Evolutionary conservation across 2,329 filamentous ascomycete species (phyloP), one percentile per base, ranked within the genome.

Genomic region (Cryphonectria parasitica): DNA sequence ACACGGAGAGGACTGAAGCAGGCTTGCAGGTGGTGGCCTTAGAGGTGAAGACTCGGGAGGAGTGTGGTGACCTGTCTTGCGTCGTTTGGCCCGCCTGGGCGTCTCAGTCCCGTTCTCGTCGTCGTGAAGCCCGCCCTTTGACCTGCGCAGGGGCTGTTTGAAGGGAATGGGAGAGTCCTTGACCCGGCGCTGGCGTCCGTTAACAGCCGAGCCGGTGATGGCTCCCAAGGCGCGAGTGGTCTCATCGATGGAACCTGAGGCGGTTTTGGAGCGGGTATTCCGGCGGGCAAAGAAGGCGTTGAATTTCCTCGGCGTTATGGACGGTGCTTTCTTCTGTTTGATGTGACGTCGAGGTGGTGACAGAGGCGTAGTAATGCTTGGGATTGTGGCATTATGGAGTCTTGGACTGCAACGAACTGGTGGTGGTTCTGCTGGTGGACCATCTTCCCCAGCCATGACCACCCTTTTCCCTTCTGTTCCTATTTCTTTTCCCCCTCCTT

Each of bases 281-380:
- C 84, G 81, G 25, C 85, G 86, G 13, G 85, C 85, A 73, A 88
- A 88, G 80, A 88, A 88, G 36, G 81, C 80, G 45, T 76, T 80
- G 72, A 88, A 88, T 75, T 86, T 87, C 73, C 85, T 80, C 69
- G 86, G 86, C 3, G 86, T 88, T 67, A 88, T 83, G 49, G 85
- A 87, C 3, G 86, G 83, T 69, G 84, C 82, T 25, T 84, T 81
- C 73, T 80, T 81, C 75, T 86, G 84, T 74, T 86, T 87, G 72
- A 63, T 65, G 5, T 75, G 67, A 49, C 69, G 68, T 61, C 72
- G 70, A 17, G 75, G 77, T 1, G 77, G 79, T 15, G 79, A 79
- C 22, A 76, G 73, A 64, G 77, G 70, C 22, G 25, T 10, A 45
- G 75, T 69, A 72, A 63, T 71, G 68, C 69, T 61, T 69, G 67